Evolutionary conservation across 2,329 filamentous ascomycete genomes (phyloP), one percentile per base, ranked within the genome.

Genomic region (Arthroderma sp.): DNA sequence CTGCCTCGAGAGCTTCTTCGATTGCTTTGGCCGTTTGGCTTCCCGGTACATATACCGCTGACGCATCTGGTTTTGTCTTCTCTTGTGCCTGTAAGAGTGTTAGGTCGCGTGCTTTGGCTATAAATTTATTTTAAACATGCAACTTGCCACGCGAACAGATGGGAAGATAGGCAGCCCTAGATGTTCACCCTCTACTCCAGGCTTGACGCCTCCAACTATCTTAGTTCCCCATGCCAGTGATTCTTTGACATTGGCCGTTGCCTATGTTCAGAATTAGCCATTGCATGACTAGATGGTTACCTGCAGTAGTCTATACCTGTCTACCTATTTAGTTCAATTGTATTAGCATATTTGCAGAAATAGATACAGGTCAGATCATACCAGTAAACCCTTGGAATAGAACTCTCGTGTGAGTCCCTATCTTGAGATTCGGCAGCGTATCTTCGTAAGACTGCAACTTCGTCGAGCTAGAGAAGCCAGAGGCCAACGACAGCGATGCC

Each of bases 21-120:
- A 91, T 90, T 0, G 87, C 87, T 25, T 77, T 76, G 0, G 83
- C 78, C 1, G 87, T 87, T 62, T 86, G 81, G 59, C 83, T 80
- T n/a, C 87, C 86, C 1, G 87, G 84, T 1, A 91, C 87, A 63
- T 88, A 91, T 57, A 91, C 86, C 3, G 84, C 86, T 0, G 87
- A 89, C 3, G 86, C 87, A 71, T 90, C 83, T 1, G 87, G 87
- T 64, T 83, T 87, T 38, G 88, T 73, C 63, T 80, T 75, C 63
- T 85, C 80, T 73, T 86, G 82, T 5, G 87, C 87, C 77, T 81
- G 55, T n/a, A 13, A 43, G 11, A 21, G n/a, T 4, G 15, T 51
- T 3, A 51, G 47, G 2, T 28, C 13, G 15, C 7, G 31, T 11
- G 5, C 39, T 53, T 47, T 38, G n/a, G 17, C 19, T 13, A 52